Percentiles rank a stretch among this genome's conserved stretches.
Conservation (phyloP, 805 yeast genomes). For the Candida pini region DNA sequence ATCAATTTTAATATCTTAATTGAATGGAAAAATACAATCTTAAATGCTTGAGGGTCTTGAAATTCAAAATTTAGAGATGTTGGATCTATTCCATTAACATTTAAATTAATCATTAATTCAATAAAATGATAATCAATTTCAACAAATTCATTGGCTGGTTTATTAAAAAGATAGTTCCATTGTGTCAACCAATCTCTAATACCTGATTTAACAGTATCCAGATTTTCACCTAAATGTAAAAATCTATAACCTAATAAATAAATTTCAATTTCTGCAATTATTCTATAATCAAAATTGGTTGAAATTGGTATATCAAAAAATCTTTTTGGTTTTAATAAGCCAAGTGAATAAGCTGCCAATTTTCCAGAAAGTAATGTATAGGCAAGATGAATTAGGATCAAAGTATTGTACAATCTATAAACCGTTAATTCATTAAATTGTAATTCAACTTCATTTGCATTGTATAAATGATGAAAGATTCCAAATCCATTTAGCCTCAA, state of each 20-base stretch:
- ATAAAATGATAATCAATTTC: constrained; percentile 66
- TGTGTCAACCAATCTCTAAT: constrained; percentile 57
- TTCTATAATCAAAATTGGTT: constrained; percentile 77
- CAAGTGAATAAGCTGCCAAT: constrained; percentile 26
- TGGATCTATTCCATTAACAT: constrained; percentile 6
- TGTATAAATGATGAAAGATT: constrained; percentile 24
- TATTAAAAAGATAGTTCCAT: constrained; percentile 65
- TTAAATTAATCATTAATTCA: constrained; percentile 39
- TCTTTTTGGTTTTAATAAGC: constrained; percentile 38
- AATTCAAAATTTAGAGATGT: constrained; percentile 2
- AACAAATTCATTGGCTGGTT: constrained; percentile 69
- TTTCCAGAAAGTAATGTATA: constrained; percentile 58
- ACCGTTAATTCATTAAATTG: constrained; percentile 46
- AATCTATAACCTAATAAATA: constrained; percentile 54
- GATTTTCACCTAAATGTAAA: constrained; percentile 34
- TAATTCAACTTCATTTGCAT: constrained; percentile 12
- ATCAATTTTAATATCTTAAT: constrained; percentile 36
- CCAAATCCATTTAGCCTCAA: constrained; percentile 47
- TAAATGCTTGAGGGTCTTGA: constrained; percentile 8
- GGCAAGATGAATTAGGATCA: constrained; percentile 62
- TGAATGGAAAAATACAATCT: constrained; percentile 35
- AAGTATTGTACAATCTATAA: constrained; percentile 66
- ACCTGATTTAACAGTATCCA: constrained; percentile 28
- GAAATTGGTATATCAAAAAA: constrained; percentile 48
- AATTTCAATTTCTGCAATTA: constrained; percentile 69